phyloP scores from a whole-genome alignment of 164 flowering plant genomes.

The Umbellularia californica region DNA sequence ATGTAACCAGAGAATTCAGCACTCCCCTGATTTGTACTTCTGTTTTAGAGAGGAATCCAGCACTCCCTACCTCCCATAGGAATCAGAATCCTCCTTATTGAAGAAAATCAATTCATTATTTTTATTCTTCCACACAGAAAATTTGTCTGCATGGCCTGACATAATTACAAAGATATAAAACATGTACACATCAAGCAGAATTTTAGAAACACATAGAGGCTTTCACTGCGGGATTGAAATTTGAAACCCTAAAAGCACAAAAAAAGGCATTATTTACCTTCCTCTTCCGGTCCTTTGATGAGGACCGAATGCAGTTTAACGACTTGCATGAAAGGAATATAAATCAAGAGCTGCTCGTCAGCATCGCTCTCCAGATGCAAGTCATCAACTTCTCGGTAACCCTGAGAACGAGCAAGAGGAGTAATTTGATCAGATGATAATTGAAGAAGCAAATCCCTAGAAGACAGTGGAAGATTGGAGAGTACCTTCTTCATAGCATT shows the following conservation, averaged over 20 bases:
- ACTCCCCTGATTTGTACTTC: too few relatives aligned
- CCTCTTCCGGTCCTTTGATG: slow-evolving; percentile 83
- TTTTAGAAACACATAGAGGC: too few relatives aligned
- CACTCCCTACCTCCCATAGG: too few relatives aligned
- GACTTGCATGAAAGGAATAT: slow-evolving; percentile 88
- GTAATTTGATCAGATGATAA: not conserved
- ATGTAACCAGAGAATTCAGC: too few relatives aligned
- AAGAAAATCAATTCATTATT: too few relatives aligned
- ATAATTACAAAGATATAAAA: too few relatives aligned
- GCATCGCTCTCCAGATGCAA: slow-evolving; percentile 90
- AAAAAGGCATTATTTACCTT: slow-evolving; percentile 35
- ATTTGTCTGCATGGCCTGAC: too few relatives aligned
- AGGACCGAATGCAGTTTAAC: slow-evolving; percentile 68
- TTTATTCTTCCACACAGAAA: too few relatives aligned
- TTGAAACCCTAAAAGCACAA: not conserved
- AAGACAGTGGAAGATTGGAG: not conserved
- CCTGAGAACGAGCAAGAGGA: slow-evolving; percentile 29
- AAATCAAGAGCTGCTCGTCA: slow-evolving; percentile 88
- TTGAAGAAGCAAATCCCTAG: not conserved
- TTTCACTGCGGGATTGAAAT: too few relatives aligned
- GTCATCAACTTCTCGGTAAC: slow-evolving; percentile 87
- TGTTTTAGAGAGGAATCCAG: too few relatives aligned
- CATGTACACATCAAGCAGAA: too few relatives aligned
- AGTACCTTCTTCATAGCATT: slow-evolving; percentile 88
- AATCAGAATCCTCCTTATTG: too few relatives aligned